Evolutionary conservation across 1,284 basidiomycete species (phyloP).

Genomic region (Athelia sp.): DNA sequence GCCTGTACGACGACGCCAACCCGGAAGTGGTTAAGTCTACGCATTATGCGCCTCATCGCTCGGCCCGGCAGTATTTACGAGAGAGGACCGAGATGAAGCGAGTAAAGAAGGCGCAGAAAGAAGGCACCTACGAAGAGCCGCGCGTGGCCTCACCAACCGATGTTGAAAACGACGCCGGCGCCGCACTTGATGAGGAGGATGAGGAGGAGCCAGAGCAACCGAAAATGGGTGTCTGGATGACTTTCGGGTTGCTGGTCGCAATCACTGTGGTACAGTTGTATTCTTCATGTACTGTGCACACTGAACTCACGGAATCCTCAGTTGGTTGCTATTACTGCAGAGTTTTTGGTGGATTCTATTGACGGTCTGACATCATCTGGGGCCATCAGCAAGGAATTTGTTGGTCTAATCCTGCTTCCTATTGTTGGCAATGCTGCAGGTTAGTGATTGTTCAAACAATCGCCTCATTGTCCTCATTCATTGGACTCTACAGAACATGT

Average conservation of each 20-base stretch:
- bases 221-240: slow-evolving; percentile 56
- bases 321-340: slow-evolving; percentile 72
- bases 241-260: slow-evolving; percentile 47
- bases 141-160: too few species aligned
- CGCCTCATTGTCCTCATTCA: neutral
- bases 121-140: neutral
- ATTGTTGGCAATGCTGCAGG: slow-evolving; percentile 79
- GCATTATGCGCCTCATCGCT: slow-evolving; percentile 2
- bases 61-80: slow-evolving; percentile 16
- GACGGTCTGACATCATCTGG: slow-evolving; percentile 50
- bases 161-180: neutral
- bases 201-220: slow-evolving; percentile 36
- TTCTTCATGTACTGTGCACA: neutral
- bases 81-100: slow-evolving; percentile 24
- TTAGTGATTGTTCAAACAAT: slow-evolving; percentile 15
- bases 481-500: slow-evolving; percentile 41
- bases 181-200: slow-evolving; percentile 5
- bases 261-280: slow-evolving; percentile 58
- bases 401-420: slow-evolving; percentile 84
- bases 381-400: slow-evolving; percentile 69
- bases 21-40: slow-evolving; percentile 8
- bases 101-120: neutral
- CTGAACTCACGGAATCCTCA: slow-evolving; percentile 16
- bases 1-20: slow-evolving; percentile 67
- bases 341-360: slow-evolving; percentile 80